Evolutionary conservation across 352 stramenopile genomes (phyloP), one percentile per base, ranked within the genome.

Genomic region (Salisapilia sapeloensis): DNA sequence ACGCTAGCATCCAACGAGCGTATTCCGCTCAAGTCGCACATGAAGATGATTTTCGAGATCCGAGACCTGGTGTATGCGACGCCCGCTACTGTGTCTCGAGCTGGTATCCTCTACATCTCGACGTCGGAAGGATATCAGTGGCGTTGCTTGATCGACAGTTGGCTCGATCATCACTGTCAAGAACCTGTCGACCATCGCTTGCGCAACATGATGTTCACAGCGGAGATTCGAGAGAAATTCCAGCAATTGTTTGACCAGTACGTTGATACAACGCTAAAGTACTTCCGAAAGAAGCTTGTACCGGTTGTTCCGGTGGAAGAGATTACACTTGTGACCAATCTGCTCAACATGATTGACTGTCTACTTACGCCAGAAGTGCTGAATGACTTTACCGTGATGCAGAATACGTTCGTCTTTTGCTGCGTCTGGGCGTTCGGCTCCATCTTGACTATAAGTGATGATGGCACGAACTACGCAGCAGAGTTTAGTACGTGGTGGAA

Each of bases 41-140:
- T 97, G 90, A 60, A 83, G 26, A 93, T 98, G 79, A 95, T 98
- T 42, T 97, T 98, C 46, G 92, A 98, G 55, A 96, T 98, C 44
- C 71, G 86, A 16, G 86, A 96, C 59, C 63, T 98, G 12, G 76
- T 93, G 35, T 96, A 96, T 40, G 92, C 91, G 12, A 97, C 91
- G 14, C 92, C 92, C 3, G 89, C 92, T 7, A 97, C 92, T 0
- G 91, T 97, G 6, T 95, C 76, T 13, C 84, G 92, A 11, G 91
- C 92, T 15, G 91, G 89, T 32, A 97, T 98, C 29, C 38, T 98
- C 24, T 97, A 96, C 50, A 96, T 97, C 35, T 96, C 79, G 10
- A 96, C 85, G 0, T 92, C 90, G 0, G 82, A 94, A 23, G 92
- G 90, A 0, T 95, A 93, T 28, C 92, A 97, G 48, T 97, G 92